Evolutionary conservation across 257 asterid species (phyloP).

Genomic region (Cordia subcordata): DNA sequence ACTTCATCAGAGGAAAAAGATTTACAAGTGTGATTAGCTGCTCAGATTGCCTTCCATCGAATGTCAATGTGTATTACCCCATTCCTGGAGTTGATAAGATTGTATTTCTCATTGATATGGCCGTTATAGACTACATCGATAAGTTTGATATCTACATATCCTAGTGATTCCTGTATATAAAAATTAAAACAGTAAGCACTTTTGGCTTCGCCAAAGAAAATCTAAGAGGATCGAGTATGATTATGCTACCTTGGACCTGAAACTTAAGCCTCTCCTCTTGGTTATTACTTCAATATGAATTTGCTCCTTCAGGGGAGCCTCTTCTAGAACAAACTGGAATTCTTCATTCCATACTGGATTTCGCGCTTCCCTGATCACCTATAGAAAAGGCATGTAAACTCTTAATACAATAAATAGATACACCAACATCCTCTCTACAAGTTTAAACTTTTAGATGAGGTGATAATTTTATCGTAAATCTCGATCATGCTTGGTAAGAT

Average conservation of each 20-base stretch:
- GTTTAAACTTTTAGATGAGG: no score
- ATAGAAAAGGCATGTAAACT: not conserved
- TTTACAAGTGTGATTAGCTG: no score
- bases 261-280: conserved; percentile 48
- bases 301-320: conserved; percentile 59
- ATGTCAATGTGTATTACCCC: conserved; percentile 70
- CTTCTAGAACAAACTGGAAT: conserved; percentile 66
- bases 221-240: not conserved
- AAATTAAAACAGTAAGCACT: not conserved
- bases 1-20: no score
- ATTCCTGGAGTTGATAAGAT: conserved; percentile 65
- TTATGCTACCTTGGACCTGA: conserved; percentile 41
- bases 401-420: no score
- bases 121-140: conserved; percentile 66
- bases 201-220: not conserved
- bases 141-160: conserved; percentile 64
- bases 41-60: conserved; percentile 68
- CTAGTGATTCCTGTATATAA: conserved; percentile 53
- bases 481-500: no score
- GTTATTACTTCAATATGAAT: conserved; percentile 61
- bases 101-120: conserved; percentile 61
- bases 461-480: no score
- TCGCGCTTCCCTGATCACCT: conserved; percentile 54
- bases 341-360: conserved; percentile 80
- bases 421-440: not conserved